A percentile compares a stretch with the other conserved stretches of the same genome.
Evolutionary conservation across 805 yeast genomes (phyloP).

Genomic region (Yarrowia phangngaensis): DNA sequence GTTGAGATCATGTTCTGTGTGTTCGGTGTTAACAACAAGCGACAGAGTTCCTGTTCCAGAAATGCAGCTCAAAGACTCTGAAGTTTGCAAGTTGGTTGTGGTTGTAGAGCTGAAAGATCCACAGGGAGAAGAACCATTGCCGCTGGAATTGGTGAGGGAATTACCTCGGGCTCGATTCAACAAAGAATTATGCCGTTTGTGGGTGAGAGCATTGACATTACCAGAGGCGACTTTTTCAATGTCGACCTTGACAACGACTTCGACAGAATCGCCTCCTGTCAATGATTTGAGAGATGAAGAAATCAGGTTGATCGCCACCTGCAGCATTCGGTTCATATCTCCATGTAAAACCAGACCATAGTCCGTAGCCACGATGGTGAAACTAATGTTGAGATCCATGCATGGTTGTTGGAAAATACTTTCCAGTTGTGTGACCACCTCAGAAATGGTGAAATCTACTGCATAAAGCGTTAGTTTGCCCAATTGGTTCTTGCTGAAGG

Average conservation of each 20-base stretch:
- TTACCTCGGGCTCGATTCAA: background rate
- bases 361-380: slow-evolving; percentile 30
- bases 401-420: slow-evolving; percentile 73
- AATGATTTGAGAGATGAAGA: slow-evolving; percentile 90
- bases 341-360: slow-evolving; percentile 62
- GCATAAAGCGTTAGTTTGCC: slow-evolving; percentile 80
- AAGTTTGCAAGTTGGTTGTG: too few relatives aligned
- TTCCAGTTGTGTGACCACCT: slow-evolving; percentile 77
- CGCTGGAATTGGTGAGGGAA: slow-evolving; percentile 1
- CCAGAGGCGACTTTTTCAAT: slow-evolving; percentile 13
- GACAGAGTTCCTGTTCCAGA: background rate
- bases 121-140: background rate
- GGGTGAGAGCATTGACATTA: background rate
- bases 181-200: background rate
- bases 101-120: slow-evolving; percentile 1
- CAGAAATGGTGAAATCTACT: slow-evolving; percentile 71
- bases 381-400: slow-evolving; percentile 41
- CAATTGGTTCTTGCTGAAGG: slow-evolving; percentile 87
- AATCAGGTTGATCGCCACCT: slow-evolving; percentile 87
- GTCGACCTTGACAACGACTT: slow-evolving; percentile 28
- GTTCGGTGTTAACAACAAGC: slow-evolving; percentile 6
- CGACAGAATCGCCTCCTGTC: slow-evolving; percentile 79
- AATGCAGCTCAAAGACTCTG: slow-evolving; percentile 1
- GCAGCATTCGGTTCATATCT: slow-evolving; percentile 85
- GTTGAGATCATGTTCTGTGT: slow-evolving; percentile 19